Percentiles rank a stretch among this genome's conserved stretches.
These are phyloP conservation scores for Leptodermis oblonga DNA, from an alignment of 257 asterid species.

Conservation along the genomic window DNA sequence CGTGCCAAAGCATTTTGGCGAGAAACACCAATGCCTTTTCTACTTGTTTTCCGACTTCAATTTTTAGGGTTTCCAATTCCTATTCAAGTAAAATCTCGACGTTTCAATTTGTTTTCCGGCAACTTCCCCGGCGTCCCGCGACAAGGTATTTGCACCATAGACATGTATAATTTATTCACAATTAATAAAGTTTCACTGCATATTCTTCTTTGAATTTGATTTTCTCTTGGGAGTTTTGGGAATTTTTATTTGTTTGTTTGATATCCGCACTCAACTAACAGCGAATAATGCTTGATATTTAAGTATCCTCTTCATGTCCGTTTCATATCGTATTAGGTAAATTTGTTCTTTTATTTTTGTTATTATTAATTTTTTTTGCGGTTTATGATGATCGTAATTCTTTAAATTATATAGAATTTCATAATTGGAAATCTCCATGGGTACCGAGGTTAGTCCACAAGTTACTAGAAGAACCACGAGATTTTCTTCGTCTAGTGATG, in stretches of 20 bases:
- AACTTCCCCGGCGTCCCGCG: background rate
- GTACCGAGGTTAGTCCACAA: conserved; percentile 43
- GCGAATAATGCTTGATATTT: background rate
- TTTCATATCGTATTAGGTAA: background rate
- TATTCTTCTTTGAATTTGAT: background rate
- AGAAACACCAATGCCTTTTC: background rate
- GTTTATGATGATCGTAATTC: background rate
- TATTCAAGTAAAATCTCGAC: background rate
- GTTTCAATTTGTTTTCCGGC: conserved; percentile 4
- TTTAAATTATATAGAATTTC: background rate
- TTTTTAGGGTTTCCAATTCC: background rate
- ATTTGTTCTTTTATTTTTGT: background rate
- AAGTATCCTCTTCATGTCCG: background rate
- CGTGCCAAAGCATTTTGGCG: background rate
- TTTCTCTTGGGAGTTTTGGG: background rate
- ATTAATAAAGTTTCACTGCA: background rate
- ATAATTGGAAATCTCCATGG: conserved; percentile 31
- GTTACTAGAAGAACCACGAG: conserved; percentile 60
- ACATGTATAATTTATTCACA: background rate
- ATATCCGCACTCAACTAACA: background rate
- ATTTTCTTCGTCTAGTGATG: conserved; percentile 32
- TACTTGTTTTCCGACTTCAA: background rate
- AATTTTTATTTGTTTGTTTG: background rate
- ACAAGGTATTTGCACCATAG: background rate
- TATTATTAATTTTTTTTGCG: background rate